Evolutionary conservation across 495 filamentous ascomycete genomes (phyloP).

Genomic region (Daldinia childiae): DNA sequence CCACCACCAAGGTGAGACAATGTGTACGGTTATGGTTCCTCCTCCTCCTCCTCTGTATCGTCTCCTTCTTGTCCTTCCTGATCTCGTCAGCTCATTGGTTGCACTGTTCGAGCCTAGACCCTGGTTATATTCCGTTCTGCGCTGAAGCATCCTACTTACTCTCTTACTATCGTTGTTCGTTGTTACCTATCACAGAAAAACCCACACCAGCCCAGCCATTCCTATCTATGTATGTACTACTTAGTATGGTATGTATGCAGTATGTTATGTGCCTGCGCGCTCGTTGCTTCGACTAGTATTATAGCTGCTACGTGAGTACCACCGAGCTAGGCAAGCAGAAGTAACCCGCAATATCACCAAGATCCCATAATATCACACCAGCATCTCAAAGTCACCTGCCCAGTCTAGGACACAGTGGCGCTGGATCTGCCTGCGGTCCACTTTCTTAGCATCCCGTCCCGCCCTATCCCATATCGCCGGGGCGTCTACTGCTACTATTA

Average conservation of each 20-base stretch:
- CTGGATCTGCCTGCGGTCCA: conserved; percentile 32
- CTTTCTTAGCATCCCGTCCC: conserved; percentile 35
- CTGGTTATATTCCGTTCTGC: conserved; percentile 8
- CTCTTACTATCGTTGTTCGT: conserved; percentile 9
- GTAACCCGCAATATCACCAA: conserved; percentile 13
- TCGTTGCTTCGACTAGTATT: conserved; percentile 18
- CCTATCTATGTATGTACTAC: background rate
- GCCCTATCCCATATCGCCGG: conserved; percentile 41
- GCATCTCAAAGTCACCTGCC: conserved; percentile 39
- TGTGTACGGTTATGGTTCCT: conserved; percentile 24
- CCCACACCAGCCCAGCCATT: background rate
- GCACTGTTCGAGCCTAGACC: conserved; percentile 10
- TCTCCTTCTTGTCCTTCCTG: conserved; percentile 10
- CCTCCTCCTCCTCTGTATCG: conserved; percentile 5
- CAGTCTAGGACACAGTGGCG: conserved; percentile 32
- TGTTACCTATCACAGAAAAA: conserved; percentile 20
- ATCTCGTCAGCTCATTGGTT: conserved; percentile 25
- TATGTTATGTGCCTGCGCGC: conserved; percentile 4
- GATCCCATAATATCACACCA: conserved; percentile 20
- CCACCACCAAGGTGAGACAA: conserved; percentile 39
- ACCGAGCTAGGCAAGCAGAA: conserved; percentile 24
- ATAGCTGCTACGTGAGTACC: conserved; percentile 39
- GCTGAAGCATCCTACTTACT: conserved; percentile 14
- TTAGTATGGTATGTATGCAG: conserved; percentile 7
- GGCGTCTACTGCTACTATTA: conserved; percentile 16